Evolutionary conservation across 257 asterid species (phyloP), one percentile per base, ranked within the genome.

Genomic region (Ballota nigra): DNA sequence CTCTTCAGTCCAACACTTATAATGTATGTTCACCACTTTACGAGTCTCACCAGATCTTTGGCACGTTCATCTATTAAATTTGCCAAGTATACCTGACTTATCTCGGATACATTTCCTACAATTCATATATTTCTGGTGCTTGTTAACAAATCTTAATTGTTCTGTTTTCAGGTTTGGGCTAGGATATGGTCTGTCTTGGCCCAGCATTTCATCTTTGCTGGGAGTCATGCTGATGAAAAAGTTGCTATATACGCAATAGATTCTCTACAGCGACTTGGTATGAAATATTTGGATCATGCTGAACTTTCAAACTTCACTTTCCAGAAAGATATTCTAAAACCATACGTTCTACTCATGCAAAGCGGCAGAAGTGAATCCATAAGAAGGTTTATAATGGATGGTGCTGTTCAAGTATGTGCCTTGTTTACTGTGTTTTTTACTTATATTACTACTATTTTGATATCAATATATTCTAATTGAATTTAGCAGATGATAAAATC

Each of bases 131-230:
- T 40, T 33, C 51, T 15, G 66, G 66, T 6, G 53, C 49, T 41
- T 60, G 47, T 66, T 18, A 69, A 45, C 26, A 68, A 66, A 11
- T 55, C 68, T 28, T 40, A 18, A 11, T 13, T 41, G n/a, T 74
- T 59, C 57, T 68, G 16, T 51, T 76, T 83, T 80, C 85, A 95
- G 99, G 99, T 95, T 31, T 92, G 99, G 99, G 89, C 98, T 74
- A 88, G 92, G 87, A 92, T 95, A 82, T 95, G 99, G 99, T 86
- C 97, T 34, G 89, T 95, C 75, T 82, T 95, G 82, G 83, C 98
- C 68, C 83, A 77, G 74, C 99, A 92, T 88, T 88, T 95, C 78
- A 85, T 92, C 72, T 85, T 81, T 80, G 96, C 98, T 53, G 99
- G 97, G 78, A 86, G 92, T 79, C 99, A 95, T 79, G 84, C 86